Evolutionary conservation across 2,329 filamentous ascomycete genomes (phyloP).

Genomic region (Penicillium hesseltinei): DNA sequence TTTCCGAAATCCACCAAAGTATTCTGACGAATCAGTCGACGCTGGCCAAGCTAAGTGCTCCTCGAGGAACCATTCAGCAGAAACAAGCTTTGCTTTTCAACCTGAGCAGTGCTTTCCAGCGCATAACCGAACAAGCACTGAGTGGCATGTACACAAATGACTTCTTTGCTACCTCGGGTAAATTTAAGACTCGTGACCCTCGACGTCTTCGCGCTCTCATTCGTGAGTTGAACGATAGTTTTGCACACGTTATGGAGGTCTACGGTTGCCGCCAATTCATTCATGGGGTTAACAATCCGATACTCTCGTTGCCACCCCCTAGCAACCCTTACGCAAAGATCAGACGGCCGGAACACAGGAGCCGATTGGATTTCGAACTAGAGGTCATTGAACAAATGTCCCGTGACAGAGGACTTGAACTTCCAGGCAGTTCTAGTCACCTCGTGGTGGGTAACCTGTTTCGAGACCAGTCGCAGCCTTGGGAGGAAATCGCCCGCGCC

Average conservation of each 20-base stretch:
- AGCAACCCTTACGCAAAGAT: neutral
- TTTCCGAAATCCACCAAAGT: neutral
- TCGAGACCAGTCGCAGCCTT: slow-evolving; percentile 25
- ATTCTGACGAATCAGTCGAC: slow-evolving; percentile 28
- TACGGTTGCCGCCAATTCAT: slow-evolving; percentile 14
- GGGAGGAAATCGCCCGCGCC: slow-evolving; percentile 29
- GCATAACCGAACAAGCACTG: slow-evolving; percentile 1
- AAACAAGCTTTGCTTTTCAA: slow-evolving; percentile 31
- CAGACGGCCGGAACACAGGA: neutral
- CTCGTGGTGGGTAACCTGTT: neutral
- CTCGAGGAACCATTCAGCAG: slow-evolving; percentile 25
- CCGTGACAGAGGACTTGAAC: neutral
- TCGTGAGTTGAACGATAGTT: slow-evolving; percentile 27
- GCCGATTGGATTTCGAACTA: neutral
- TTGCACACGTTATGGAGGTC: slow-evolving; percentile 25
- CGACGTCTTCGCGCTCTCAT: slow-evolving; percentile 31
- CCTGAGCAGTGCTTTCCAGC: neutral
- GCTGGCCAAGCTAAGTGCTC: slow-evolving; percentile 25
- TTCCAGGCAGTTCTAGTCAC: neutral
- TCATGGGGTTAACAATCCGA: neutral
- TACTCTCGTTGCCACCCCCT: too few species aligned
- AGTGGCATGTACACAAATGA: neutral
- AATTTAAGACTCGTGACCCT: slow-evolving; percentile 13
- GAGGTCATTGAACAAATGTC: neutral
- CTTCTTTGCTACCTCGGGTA: slow-evolving; percentile 5